Evolutionary conservation across 2,329 filamentous ascomycete species (phyloP).

Genomic region (Ophiostoma ulmi): DNA sequence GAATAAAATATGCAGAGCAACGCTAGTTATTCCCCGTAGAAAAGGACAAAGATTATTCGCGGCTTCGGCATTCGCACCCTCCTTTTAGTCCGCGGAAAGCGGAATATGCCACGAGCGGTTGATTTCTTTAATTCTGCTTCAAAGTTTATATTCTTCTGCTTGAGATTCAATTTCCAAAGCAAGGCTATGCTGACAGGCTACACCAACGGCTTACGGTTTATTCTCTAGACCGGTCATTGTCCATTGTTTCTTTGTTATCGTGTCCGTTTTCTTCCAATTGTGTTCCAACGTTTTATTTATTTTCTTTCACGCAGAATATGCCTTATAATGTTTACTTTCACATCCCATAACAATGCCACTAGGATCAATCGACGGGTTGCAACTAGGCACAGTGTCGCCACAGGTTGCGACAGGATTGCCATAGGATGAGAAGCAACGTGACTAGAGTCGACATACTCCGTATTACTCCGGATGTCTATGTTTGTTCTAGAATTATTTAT

Average conservation of each 20-base stretch:
- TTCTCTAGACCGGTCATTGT: neutral
- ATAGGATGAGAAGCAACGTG: neutral
- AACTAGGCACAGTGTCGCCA: neutral
- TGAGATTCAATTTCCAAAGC: neutral
- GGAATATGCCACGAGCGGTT: neutral
- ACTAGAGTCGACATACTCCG: neutral
- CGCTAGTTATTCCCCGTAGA: neutral
- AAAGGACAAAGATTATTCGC: constrained; percentile 8
- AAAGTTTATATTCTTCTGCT: no score
- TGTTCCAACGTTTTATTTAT: no score
- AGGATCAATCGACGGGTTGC: neutral
- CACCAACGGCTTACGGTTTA: neutral
- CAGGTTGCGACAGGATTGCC: neutral
- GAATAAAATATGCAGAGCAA: neutral
- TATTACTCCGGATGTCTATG: neutral
- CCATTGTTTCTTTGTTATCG: neutral
- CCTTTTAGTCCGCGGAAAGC: neutral
- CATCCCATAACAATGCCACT: neutral
- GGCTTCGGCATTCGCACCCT: constrained; percentile 23
- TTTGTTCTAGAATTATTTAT: neutral
- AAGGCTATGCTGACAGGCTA: no score
- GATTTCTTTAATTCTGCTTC: no score
- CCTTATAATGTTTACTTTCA: no score
- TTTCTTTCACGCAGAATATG: no score
- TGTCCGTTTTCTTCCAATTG: no score